phyloP scores from a whole-genome alignment of 805 yeast genomes.

The Saccharomycopsis oosterbeekiorum region DNA sequence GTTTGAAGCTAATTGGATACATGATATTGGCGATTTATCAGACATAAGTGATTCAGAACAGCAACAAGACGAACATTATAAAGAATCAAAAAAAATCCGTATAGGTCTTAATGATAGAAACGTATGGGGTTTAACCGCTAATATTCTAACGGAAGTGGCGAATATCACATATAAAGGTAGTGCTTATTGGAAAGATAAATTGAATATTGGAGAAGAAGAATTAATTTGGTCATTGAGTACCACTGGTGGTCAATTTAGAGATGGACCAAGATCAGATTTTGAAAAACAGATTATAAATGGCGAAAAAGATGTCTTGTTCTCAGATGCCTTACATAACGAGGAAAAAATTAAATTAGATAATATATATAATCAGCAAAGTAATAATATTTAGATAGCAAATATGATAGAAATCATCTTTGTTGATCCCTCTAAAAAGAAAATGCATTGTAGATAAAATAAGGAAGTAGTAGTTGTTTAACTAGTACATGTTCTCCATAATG shows the following conservation, averaged over 20 bases:
- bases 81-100: conserved; percentile 27
- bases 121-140: conserved; percentile 79
- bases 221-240: conserved; percentile 36
- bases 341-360: conserved; percentile 35
- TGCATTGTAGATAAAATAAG: background rate
- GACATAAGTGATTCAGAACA: conserved; percentile 38
- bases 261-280: conserved; percentile 32
- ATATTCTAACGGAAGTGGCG: conserved; percentile 64
- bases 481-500: too few relatives aligned
- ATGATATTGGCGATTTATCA: conserved; percentile 48
- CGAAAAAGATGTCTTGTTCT: conserved; percentile 33
- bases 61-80: conserved; percentile 22
- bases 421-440: background rate
- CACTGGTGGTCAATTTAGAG: conserved; percentile 37
- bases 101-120: conserved; percentile 40
- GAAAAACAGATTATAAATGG: conserved; percentile 37
- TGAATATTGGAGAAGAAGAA: conserved; percentile 44
- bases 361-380: conserved; percentile 26
- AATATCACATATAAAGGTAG: conserved; percentile 38
- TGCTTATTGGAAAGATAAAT: conserved; percentile 21
- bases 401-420: too few relatives aligned
- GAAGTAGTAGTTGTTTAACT: too few relatives aligned
- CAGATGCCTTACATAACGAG: conserved; percentile 34
- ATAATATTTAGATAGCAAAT: background rate
- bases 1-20: conserved; percentile 55